These are phyloP conservation scores for Aureobasidium mangrovei DNA, from an alignment of 2,329 filamentous ascomycete species.

Conservation along the genomic window DNA sequence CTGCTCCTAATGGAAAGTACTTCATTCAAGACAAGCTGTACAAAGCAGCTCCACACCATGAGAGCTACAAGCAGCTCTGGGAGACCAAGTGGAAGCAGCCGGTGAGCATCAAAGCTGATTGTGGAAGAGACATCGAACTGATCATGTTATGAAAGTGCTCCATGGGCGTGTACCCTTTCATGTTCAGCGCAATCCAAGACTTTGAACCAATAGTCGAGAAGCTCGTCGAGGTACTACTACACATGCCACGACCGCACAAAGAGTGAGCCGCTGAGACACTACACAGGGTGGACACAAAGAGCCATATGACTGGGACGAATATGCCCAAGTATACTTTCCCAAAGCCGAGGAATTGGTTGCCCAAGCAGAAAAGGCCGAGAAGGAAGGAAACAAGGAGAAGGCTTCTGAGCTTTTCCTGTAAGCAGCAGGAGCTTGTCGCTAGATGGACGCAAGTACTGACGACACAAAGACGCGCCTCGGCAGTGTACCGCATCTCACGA, in stretches of 20 bases:
- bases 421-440: conserved; percentile 2
- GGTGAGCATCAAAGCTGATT: conserved; percentile 33
- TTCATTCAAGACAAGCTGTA: conserved; percentile 40
- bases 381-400: conserved; percentile 40
- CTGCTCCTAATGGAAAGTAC: conserved; percentile 33
- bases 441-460: conserved; percentile 15
- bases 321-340: conserved; percentile 54
- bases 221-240: conserved; percentile 43
- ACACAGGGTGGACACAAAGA: conserved; percentile 51
- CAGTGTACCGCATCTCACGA: conserved; percentile 63
- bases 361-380: conserved; percentile 44
- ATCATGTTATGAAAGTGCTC: conserved; percentile 18
- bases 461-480: conserved; percentile 48
- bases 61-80: conserved; percentile 48
- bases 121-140: conserved; percentile 23
- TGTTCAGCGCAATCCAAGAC: conserved; percentile 59
- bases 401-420: conserved; percentile 55
- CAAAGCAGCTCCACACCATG: conserved; percentile 37
- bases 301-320: conserved; percentile 52
- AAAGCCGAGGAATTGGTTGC: conserved; percentile 49
- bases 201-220: conserved; percentile 61
- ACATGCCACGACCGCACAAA: background rate
- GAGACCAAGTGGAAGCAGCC: conserved; percentile 68
- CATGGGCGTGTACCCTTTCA: conserved; percentile 55
- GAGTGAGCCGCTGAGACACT: background rate